A percentile compares a stretch with the other conserved stretches of the same genome.
Conservation (phyloP, 768 basidiomycete genomes). For the Pleurotus salmoneostramineus region DNA sequence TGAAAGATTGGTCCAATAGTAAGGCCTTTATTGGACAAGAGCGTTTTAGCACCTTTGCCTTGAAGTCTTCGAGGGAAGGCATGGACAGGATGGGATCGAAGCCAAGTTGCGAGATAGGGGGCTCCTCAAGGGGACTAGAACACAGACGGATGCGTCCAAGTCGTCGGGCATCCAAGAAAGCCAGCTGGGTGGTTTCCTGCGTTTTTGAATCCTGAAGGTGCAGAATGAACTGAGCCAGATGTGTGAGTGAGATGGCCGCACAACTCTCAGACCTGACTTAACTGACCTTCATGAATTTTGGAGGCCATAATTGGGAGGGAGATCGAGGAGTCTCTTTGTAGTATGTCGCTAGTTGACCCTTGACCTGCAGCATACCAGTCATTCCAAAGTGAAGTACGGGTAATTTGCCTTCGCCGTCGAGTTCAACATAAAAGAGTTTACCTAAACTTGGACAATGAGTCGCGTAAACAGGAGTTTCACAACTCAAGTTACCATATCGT, state of each 20-base stretch:
- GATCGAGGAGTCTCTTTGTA: slow-evolving; percentile 45
- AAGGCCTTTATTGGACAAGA: slow-evolving; percentile 69
- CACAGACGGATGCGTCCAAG: slow-evolving; percentile 69
- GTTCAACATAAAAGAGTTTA: slow-evolving; percentile 63
- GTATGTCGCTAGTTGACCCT: slow-evolving; percentile 41
- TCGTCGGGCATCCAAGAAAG: slow-evolving; percentile 70
- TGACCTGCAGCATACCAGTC: slow-evolving; percentile 78
- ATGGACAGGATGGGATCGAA: slow-evolving; percentile 57
- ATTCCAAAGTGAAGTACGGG: slow-evolving; percentile 83
- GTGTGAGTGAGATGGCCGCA: background rate
- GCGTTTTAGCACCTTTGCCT: slow-evolving; percentile 42
- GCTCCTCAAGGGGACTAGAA: slow-evolving; percentile 50
- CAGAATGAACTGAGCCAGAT: slow-evolving; percentile 49
- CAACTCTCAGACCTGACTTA: background rate
- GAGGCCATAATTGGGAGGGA: slow-evolving; percentile 53
- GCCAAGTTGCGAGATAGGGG: slow-evolving; percentile 30
- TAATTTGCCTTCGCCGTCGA: slow-evolving; percentile 55
- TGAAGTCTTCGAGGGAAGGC: slow-evolving; percentile 54
- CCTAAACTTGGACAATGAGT: slow-evolving; percentile 27
- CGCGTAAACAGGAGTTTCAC: background rate
- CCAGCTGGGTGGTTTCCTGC: slow-evolving; percentile 44
- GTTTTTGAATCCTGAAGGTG: slow-evolving; percentile 42
- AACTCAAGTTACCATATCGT: slow-evolving; percentile 48
- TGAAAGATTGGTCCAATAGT: slow-evolving; percentile 77
- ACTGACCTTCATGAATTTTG: slow-evolving; percentile 59